These are phyloP conservation scores for Tillandsia leiboldiana DNA, from an alignment of 176 grass and related monocot genomes.

Conservation along the genomic window DNA sequence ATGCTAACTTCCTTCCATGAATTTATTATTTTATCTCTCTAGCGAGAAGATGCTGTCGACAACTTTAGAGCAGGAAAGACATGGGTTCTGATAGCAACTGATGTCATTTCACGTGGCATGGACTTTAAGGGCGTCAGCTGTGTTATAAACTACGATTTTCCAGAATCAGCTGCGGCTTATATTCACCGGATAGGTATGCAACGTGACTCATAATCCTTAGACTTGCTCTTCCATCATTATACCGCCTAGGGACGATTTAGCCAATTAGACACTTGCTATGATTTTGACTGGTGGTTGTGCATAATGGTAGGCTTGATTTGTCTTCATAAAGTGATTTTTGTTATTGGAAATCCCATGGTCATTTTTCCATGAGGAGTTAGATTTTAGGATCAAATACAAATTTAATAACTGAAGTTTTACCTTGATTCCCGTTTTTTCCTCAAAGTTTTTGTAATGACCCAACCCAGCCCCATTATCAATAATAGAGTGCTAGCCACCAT, in stretches of 20 bases:
- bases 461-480: too few relatives aligned
- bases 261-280: neutral
- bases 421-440: too few relatives aligned
- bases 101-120: slow-evolving; percentile 89
- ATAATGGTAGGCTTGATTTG: too few relatives aligned
- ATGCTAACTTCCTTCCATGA: slow-evolving; percentile 1
- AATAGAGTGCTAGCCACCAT: too few relatives aligned
- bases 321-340: too few relatives aligned
- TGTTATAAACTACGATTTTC: slow-evolving; percentile 96
- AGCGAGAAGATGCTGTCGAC: slow-evolving; percentile 91
- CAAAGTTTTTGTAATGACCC: too few relatives aligned
- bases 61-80: slow-evolving; percentile 88
- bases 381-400: too few relatives aligned
- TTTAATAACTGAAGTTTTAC: too few relatives aligned
- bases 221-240: slow-evolving; percentile 5
- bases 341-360: too few relatives aligned
- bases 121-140: slow-evolving; percentile 94
- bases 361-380: too few relatives aligned
- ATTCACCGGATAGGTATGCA: slow-evolving; percentile 84
- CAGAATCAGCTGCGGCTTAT: slow-evolving; percentile 77
- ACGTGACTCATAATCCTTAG: neutral
- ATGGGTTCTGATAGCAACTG: slow-evolving; percentile 86
- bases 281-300: neutral
- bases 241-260: neutral
- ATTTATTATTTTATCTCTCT: slow-evolving; percentile 22